Conservation (phyloP, 345 rosid genomes). For the Eutrema yunnanense region DNA sequence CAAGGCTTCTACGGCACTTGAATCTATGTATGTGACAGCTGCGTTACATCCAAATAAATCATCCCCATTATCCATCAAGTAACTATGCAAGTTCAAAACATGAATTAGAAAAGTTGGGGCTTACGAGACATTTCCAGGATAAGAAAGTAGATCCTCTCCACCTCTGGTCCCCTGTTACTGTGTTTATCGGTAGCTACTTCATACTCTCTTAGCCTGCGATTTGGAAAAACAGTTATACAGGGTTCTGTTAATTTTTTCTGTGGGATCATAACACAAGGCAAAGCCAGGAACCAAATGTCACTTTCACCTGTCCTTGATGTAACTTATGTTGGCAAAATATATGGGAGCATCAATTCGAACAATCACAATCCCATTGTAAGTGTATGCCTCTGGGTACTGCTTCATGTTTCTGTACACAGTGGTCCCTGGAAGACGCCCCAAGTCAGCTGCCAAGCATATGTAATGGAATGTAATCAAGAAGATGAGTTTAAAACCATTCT, state of each 20-base stretch:
- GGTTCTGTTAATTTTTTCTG: background rate
- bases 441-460: constrained; percentile 55
- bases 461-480: background rate
- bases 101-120: constrained; percentile 22
- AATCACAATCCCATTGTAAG: constrained; percentile 84
- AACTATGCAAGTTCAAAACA: background rate
- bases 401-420: constrained; percentile 80
- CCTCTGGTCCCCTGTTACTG: constrained; percentile 60
- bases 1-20: constrained; percentile 87
- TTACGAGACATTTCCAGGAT: constrained; percentile 94
- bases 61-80: background rate
- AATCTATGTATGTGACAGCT: constrained; percentile 88
- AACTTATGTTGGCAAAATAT: constrained; percentile 92
- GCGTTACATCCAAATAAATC: constrained; percentile 5
- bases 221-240: background rate
- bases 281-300: background rate
- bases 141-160: constrained; percentile 69
- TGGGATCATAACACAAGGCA: background rate
- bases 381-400: constrained; percentile 95
- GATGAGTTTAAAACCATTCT: background rate
- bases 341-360: constrained; percentile 96
- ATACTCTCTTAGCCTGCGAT: constrained; percentile 70
- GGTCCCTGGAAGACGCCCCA: constrained; percentile 98
- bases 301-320: constrained; percentile 76
- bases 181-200: constrained; percentile 71